Conservation (phyloP, 1,284 basidiomycete genomes). For the Puccinia brachypodii region DNA sequence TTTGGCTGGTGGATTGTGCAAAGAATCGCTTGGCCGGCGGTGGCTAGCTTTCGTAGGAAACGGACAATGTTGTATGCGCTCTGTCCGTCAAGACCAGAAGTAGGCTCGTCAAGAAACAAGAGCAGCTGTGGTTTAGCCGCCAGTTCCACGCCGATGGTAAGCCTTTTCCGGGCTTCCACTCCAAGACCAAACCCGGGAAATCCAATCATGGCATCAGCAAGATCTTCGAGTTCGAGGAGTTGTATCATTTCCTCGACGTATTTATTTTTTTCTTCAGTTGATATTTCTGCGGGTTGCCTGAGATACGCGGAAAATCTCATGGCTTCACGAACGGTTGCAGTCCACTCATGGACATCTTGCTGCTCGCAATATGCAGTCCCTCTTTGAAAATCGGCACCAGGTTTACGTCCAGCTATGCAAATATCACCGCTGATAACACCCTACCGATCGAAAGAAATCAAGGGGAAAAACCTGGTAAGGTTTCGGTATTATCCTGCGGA, state of each 20-base stretch:
- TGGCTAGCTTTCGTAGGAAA: constrained; percentile 75
- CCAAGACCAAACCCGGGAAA: constrained; percentile 61
- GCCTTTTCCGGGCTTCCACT: constrained; percentile 63
- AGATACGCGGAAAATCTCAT: constrained; percentile 65
- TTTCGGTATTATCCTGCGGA: neutral
- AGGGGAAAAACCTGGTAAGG: constrained; percentile 26
- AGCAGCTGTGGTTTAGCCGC: constrained; percentile 58
- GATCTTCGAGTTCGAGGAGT: constrained; percentile 61
- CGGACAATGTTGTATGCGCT: constrained; percentile 81
- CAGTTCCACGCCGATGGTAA: constrained; percentile 66
- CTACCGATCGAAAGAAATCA: constrained; percentile 50
- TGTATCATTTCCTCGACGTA: constrained; percentile 63
- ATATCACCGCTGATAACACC: constrained; percentile 58
- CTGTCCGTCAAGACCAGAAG: constrained; percentile 82
- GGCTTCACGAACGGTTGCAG: constrained; percentile 67
- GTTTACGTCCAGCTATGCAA: constrained; percentile 61
- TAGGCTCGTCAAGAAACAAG: constrained; percentile 57
- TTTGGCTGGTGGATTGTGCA: constrained; percentile 65
- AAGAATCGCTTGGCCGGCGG: constrained; percentile 72
- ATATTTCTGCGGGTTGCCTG: constrained; percentile 62
- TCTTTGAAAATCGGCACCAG: constrained; percentile 61
- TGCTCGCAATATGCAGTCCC: constrained; percentile 64
- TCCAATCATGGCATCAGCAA: constrained; percentile 59
- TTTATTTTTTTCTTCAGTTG: constrained; percentile 62
- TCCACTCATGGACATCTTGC: constrained; percentile 69